phyloP scores from a whole-genome alignment of 345 rosid species.

The Boechera stricta region DNA sequence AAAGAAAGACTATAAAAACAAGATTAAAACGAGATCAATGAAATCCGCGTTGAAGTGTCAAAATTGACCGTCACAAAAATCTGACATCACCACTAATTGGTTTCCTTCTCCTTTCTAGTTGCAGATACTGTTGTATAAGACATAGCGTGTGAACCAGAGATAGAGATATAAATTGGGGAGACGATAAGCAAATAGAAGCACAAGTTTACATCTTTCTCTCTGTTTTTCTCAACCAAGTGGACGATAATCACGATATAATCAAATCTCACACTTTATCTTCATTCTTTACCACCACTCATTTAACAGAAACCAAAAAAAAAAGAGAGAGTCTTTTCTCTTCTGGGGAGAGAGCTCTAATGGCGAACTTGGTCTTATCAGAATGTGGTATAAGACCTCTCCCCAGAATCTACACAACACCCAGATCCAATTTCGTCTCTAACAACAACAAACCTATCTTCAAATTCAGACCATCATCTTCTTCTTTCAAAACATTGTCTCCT shows the following conservation, averaged over 20 bases:
- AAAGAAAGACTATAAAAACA: neutral
- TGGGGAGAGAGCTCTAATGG: constrained; percentile 59
- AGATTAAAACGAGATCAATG: neutral
- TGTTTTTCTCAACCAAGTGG: constrained; percentile 30
- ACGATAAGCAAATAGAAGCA: constrained; percentile 42
- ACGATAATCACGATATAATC: neutral
- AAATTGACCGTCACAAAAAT: constrained; percentile 35
- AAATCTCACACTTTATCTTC: constrained; percentile 40
- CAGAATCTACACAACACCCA: constrained; percentile 52
- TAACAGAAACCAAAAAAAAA: neutral
- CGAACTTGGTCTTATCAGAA: constrained; percentile 71
- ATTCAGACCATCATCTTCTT: constrained; percentile 9
- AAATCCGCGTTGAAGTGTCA: constrained; percentile 40
- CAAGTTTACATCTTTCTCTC: constrained; percentile 32
- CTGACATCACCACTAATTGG: neutral
- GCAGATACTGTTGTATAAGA: neutral
- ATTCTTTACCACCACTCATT: constrained; percentile 31
- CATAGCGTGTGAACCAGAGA: constrained; percentile 13
- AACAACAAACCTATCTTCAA: constrained; percentile 33
- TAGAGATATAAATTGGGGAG: constrained; percentile 9
- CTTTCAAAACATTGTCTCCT: constrained; percentile 26
- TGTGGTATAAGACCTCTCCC: constrained; percentile 80
- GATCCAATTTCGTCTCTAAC: constrained; percentile 44
- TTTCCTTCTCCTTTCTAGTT: constrained; percentile 11
- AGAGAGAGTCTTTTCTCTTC: constrained; percentile 25